Conservation (phyloP, 2,329 filamentous ascomycete genomes). For the Thermothelomyces thermophilus region DNA sequence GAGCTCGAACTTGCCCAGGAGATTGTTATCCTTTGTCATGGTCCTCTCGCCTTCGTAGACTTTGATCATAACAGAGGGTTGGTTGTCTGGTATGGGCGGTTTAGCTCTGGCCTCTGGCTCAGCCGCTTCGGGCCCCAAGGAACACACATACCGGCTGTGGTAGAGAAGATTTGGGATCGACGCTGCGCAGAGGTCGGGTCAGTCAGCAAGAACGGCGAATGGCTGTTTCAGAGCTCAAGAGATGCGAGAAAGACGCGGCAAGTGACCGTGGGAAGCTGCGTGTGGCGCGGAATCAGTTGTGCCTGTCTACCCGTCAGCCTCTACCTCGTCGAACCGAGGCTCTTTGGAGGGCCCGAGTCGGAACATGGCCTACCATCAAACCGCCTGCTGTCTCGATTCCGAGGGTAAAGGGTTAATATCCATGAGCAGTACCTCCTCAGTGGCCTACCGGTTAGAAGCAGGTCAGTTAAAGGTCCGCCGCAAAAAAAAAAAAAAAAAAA, state of each 20-base stretch:
- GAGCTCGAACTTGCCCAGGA: conserved; percentile 96
- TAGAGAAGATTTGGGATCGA: conserved; percentile 98
- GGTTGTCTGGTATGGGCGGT: conserved; percentile 58
- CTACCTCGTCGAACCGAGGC: no score
- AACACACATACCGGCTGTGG: conserved; percentile 55
- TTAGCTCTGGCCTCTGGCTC: neutral
- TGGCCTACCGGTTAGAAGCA: conserved; percentile 48
- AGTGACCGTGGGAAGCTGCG: conserved; percentile 68
- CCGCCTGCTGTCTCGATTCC: conserved; percentile 97
- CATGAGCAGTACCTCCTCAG: conserved; percentile 75
- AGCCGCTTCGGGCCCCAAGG: no score
- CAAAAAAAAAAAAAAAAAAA: no score
- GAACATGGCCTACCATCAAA: conserved; percentile 53
- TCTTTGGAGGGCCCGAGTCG: no score
- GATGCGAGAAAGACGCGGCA: no score
- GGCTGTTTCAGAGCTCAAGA: no score
- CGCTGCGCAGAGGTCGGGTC: conserved; percentile 34
- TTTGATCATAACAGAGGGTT: conserved; percentile 91
- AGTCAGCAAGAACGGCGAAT: neutral
- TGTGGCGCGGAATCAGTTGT: conserved; percentile 93
- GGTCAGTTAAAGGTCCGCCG: conserved; percentile 60
- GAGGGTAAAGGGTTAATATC: conserved; percentile 94
- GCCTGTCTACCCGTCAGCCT: conserved; percentile 38
- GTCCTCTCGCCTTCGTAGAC: conserved; percentile 91
- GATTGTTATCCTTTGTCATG: conserved; percentile 95